Percentiles rank a stretch among this genome's conserved stretches.
Evolutionary conservation across 2,329 filamentous ascomycete genomes (phyloP).

Genomic region (Decorospora gaudefroyi): DNA sequence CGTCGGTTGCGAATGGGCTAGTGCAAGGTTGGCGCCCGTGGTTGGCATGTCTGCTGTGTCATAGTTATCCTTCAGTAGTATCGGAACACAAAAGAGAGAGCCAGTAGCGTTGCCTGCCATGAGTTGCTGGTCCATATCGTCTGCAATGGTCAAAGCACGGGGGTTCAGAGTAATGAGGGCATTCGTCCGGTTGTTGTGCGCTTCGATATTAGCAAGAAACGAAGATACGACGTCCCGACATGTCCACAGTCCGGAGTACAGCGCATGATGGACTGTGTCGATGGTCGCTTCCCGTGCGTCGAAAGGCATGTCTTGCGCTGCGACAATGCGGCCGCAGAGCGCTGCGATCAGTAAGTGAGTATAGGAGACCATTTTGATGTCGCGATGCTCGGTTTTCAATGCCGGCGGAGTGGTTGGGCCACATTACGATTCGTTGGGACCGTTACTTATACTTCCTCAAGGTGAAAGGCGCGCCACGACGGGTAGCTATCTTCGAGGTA

Average conservation of each 20-base stretch:
- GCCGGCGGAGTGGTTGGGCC: neutral
- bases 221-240: constrained; percentile 60
- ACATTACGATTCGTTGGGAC: constrained; percentile 1
- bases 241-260: constrained; percentile 58
- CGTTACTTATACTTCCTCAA: constrained; percentile 4
- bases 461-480: neutral
- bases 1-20: constrained; percentile 55
- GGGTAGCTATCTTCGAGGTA: constrained; percentile 10
- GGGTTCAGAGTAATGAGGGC: constrained; percentile 61
- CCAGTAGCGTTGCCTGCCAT: constrained; percentile 56
- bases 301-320: constrained; percentile 47
- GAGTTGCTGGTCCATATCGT: constrained; percentile 55
- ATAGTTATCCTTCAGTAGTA: constrained; percentile 68
- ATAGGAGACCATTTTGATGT: constrained; percentile 13
- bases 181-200: constrained; percentile 61
- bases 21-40: constrained; percentile 59
- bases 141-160: constrained; percentile 55
- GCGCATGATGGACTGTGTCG: constrained; percentile 59
- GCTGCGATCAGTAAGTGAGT: neutral
- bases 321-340: constrained; percentile 13
- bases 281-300: constrained; percentile 64
- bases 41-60: constrained; percentile 61
- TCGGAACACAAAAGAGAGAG: constrained; percentile 63
- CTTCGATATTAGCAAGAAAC: constrained; percentile 62
- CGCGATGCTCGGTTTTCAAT: neutral